Evolutionary conservation across 2,329 filamentous ascomycete genomes (phyloP), one percentile per base, ranked within the genome.

Genomic region (Parafenestella ontariensis): DNA sequence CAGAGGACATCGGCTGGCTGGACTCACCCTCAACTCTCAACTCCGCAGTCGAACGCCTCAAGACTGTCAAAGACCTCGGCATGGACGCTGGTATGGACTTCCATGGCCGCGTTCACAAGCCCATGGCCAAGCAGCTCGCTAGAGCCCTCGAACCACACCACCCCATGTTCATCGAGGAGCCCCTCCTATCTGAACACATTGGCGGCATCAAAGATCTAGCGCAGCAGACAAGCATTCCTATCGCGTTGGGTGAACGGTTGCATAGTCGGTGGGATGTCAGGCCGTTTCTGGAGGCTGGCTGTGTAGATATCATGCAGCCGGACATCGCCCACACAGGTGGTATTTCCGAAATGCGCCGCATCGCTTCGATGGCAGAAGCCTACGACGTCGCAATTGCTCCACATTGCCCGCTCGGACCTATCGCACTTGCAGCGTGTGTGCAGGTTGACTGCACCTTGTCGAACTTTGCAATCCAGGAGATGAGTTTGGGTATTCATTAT

Each of bases 401-500:
- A 1, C 89, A 92, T 64, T 91, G 88, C 61, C 89, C 89, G 0
- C 73, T 92, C 0, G 89, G 89, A 0, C 89, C 89, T 0, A 88
- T 92, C 45, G 88, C 89, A 0, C 77, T 92, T 15, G 89, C 89
- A 0, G 89, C 89, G 0, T 87, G 83, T 50, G 79, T 91, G 36
- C 89, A 92, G 58, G 83, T 92, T 1, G 87, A 85, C 21, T 68
- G 79, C 83, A 18, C 78, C 76, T 9, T 85, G 78, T 18, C 82
- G 81, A 18, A 92, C 89, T 71, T 91, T 69, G 84, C 83, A 0
- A 92, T 92, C 28, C 86, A 90, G 67, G 89, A 92, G 73, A 92
- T 92, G 90, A 88, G 86, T 48, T 68, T 92, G 26, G 90, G 89
- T 0, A 92, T 93, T 63, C 90, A 93, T 70, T 93, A 92, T 69